Evolutionary conservation across 257 asterid genomes (phyloP).

Genomic region (Petunia secreta): DNA sequence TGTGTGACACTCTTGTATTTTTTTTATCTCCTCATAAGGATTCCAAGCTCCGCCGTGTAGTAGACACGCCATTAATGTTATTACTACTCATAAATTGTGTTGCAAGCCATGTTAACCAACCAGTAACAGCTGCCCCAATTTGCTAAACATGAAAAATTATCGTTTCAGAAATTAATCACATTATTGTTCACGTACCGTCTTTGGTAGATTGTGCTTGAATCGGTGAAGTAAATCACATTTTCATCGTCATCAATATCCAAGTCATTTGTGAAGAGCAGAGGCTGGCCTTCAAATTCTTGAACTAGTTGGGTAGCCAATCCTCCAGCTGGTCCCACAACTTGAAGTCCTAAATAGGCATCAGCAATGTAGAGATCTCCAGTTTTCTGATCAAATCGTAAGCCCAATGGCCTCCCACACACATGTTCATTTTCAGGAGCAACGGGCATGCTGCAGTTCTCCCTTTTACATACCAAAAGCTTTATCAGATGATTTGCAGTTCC

Average conservation of each 20-base stretch:
- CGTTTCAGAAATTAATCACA: constrained; percentile 41
- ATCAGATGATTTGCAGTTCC: background rate
- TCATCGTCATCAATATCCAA: constrained; percentile 65
- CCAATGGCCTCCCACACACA: constrained; percentile 73
- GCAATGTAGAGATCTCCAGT: constrained; percentile 73
- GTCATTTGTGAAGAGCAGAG: constrained; percentile 62
- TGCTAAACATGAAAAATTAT: constrained; percentile 5
- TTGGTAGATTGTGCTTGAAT: constrained; percentile 54
- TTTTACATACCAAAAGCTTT: constrained; percentile 26
- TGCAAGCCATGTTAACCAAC: too few species aligned
- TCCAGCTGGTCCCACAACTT: constrained; percentile 58
- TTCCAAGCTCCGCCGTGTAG: too few species aligned
- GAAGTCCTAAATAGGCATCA: constrained; percentile 78
- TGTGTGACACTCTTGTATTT: too few species aligned
- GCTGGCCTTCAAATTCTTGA: constrained; percentile 54
- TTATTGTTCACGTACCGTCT: constrained; percentile 53
- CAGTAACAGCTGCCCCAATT: too few species aligned
- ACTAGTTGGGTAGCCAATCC: constrained; percentile 57
- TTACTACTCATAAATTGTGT: too few species aligned
- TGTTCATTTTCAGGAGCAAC: constrained; percentile 61
- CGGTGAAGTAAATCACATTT: constrained; percentile 64
- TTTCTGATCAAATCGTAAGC: constrained; percentile 53
- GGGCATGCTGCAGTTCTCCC: constrained; percentile 52
- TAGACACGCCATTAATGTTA: too few species aligned
- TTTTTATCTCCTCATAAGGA: too few species aligned